phyloP scores from a whole-genome alignment of 2,329 filamentous ascomycete species.

The Cladosporium colombiae region DNA sequence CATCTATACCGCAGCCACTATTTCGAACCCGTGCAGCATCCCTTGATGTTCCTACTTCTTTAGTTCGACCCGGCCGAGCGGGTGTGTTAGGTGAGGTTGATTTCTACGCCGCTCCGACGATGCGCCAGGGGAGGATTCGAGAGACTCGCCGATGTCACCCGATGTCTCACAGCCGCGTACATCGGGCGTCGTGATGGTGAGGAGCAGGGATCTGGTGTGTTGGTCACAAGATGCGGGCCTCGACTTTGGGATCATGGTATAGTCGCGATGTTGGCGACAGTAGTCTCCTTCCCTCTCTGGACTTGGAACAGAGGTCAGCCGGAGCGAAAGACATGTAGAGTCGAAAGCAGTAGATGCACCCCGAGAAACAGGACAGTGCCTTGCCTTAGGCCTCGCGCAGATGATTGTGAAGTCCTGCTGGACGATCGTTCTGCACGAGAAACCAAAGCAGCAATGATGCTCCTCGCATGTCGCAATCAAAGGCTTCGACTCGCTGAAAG shows the following conservation, averaged over 20 bases:
- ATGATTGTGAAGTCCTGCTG: background rate
- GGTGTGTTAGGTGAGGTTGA: background rate
- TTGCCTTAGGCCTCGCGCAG: background rate
- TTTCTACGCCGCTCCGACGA: background rate
- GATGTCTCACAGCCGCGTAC: background rate
- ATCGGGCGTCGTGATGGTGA: background rate
- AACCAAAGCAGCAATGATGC: background rate
- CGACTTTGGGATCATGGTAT: background rate
- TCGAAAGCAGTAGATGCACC: background rate
- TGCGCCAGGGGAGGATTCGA: slow-evolving; percentile 4
- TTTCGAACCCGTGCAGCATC: background rate
- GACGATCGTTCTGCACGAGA: background rate
- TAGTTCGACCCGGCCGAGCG: background rate
- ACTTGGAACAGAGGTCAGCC: background rate
- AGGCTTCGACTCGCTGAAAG: background rate
- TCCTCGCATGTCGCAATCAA: background rate
- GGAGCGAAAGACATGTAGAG: background rate
- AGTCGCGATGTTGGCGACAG: background rate
- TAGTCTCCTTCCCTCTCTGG: background rate
- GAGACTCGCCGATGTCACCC: background rate
- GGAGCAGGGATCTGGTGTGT: background rate
- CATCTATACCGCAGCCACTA: background rate
- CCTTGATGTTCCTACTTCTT: background rate
- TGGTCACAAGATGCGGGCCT: background rate
- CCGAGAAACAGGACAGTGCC: background rate